phyloP scores from a whole-genome alignment of 2,329 filamentous ascomycete genomes.

The Rutstroemia sp. region DNA sequence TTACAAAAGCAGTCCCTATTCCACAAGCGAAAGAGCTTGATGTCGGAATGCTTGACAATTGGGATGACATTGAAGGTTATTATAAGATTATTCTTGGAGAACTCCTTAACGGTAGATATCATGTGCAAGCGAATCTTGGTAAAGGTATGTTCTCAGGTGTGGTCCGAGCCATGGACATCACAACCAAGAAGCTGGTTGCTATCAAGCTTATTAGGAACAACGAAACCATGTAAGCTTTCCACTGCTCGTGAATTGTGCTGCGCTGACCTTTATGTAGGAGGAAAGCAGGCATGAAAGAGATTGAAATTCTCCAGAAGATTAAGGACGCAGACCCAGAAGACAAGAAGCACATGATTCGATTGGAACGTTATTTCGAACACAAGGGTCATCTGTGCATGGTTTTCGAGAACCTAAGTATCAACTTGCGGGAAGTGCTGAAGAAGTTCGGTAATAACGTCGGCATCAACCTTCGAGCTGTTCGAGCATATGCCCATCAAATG shows the following conservation, averaged over 20 bases:
- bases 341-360: slow-evolving; percentile 84
- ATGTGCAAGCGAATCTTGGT: slow-evolving; percentile 79
- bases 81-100: slow-evolving; percentile 94
- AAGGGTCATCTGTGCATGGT: slow-evolving; percentile 94
- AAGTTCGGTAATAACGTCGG: slow-evolving; percentile 94
- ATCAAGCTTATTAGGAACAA: slow-evolving; percentile 99
- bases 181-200: slow-evolving; percentile 70
- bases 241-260: neutral
- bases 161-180: slow-evolving; percentile 76
- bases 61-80: slow-evolving; percentile 91
- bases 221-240: slow-evolving; percentile 60
- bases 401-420: slow-evolving; percentile 91
- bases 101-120: slow-evolving; percentile 80
- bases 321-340: slow-evolving; percentile 79
- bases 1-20: slow-evolving; percentile 38
- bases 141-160: slow-evolving; percentile 97
- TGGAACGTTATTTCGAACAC: slow-evolving; percentile 84
- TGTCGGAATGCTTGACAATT: slow-evolving; percentile 79
- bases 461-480: slow-evolving; percentile 80
- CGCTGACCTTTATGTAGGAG: slow-evolving; percentile 36
- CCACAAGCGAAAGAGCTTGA: slow-evolving; percentile 48
- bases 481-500: slow-evolving; percentile 88
- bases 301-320: slow-evolving; percentile 84
- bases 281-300: slow-evolving; percentile 90
- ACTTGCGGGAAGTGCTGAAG: slow-evolving; percentile 86